Percentiles rank a stretch among this genome's conserved stretches.
Evolutionary conservation across 768 basidiomycete genomes (phyloP).

Genomic region (Leucogyrophana mollusca): DNA sequence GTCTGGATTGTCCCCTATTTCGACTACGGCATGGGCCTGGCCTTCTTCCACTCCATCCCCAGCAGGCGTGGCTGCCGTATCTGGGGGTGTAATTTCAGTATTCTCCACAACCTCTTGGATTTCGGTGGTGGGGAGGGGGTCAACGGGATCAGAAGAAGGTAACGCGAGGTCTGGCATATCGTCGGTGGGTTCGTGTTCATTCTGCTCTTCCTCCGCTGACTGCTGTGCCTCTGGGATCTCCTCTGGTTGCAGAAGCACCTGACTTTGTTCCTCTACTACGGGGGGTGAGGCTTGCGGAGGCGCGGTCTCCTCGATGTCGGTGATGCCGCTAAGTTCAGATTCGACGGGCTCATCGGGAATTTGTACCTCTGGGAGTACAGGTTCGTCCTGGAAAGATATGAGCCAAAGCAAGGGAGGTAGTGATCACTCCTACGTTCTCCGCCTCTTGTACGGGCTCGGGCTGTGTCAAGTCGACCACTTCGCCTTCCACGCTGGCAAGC

Average conservation of each 20-base stretch:
- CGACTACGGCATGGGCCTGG: constrained; percentile 3
- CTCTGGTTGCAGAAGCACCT: too few relatives aligned
- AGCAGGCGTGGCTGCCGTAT: too few relatives aligned
- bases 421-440: too few relatives aligned
- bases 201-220: too few relatives aligned
- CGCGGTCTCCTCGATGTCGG: constrained; percentile 19
- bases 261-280: background rate
- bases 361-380: constrained; percentile 9
- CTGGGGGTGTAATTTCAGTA: too few relatives aligned
- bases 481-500: constrained; percentile 16
- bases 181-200: too few relatives aligned
- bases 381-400: background rate
- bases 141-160: constrained; percentile 9
- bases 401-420: background rate
- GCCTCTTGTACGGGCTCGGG: background rate
- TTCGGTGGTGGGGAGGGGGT: constrained; percentile 3
- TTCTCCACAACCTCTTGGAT: constrained; percentile 14
- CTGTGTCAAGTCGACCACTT: background rate
- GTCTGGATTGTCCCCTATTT: too few relatives aligned
- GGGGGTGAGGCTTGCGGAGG: background rate
- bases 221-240: too few relatives aligned
- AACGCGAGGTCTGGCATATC: background rate
- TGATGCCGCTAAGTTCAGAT: constrained; percentile 36
- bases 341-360: constrained; percentile 27
- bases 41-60: constrained; percentile 10